Percentiles rank a stretch among this genome's conserved stretches.
phyloP scores from a whole-genome alignment of 495 filamentous ascomycete genomes.

The Penicillium maclennaniae region DNA sequence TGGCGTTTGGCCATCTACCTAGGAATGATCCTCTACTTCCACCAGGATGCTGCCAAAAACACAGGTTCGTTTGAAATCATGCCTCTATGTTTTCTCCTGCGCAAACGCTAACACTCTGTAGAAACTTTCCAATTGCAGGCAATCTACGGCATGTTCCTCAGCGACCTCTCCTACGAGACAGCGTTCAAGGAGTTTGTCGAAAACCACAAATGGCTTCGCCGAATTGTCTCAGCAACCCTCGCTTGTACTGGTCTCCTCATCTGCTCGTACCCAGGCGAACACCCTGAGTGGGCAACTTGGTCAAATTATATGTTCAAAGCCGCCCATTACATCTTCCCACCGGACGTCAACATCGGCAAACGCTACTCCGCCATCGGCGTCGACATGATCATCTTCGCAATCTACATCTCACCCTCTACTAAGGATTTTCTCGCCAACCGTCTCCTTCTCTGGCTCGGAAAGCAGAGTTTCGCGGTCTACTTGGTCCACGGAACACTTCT shows the following conservation, averaged over 20 bases:
- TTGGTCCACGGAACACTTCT: conserved; percentile 63
- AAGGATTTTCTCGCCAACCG: conserved; percentile 54
- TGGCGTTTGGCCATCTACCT: conserved; percentile 53
- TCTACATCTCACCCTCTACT: conserved; percentile 54
- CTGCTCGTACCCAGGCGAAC: conserved; percentile 57
- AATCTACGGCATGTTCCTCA: conserved; percentile 60
- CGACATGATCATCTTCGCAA: conserved; percentile 53
- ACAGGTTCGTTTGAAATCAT: conserved; percentile 17
- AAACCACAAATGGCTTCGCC: conserved; percentile 43
- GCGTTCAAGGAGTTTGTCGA: conserved; percentile 48
- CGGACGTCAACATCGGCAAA: conserved; percentile 46
- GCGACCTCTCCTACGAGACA: conserved; percentile 55
- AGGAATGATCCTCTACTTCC: conserved; percentile 51
- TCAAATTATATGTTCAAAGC: conserved; percentile 46
- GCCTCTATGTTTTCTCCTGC: neutral
- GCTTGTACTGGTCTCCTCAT: conserved; percentile 50
- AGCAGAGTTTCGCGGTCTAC: conserved; percentile 66
- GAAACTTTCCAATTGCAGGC: conserved; percentile 55
- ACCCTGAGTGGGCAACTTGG: conserved; percentile 56
- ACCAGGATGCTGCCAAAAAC: conserved; percentile 35
- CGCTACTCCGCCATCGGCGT: conserved; percentile 56
- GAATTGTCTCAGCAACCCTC: conserved; percentile 43
- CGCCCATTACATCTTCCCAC: conserved; percentile 52
- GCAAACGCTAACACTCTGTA: conserved; percentile 5
- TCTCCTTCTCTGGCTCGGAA: conserved; percentile 61